Percentiles rank a stretch among this genome's conserved stretches.
Evolutionary conservation across 2,329 filamentous ascomycete genomes (phyloP).

Genomic region (Rutstroemia sp.): DNA sequence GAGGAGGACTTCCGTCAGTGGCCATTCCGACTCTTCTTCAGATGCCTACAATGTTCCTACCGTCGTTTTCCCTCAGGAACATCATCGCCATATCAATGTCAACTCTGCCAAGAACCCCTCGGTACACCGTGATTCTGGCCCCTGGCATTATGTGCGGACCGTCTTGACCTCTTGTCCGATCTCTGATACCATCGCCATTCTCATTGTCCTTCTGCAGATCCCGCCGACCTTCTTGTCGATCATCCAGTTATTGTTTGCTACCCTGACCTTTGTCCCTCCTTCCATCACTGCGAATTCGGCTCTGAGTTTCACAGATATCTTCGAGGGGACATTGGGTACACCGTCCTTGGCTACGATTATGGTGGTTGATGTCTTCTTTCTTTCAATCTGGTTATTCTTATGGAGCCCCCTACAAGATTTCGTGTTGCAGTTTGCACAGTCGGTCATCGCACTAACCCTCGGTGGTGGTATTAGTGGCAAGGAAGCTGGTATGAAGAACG

Average conservation of each 20-base stretch:
- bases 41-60: slow-evolving; percentile 37
- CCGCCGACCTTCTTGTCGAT: slow-evolving; percentile 81
- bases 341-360: slow-evolving; percentile 80
- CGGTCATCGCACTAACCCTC: slow-evolving; percentile 84
- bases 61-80: slow-evolving; percentile 37
- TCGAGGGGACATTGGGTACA: slow-evolving; percentile 78
- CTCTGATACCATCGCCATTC: slow-evolving; percentile 90
- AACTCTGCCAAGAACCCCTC: slow-evolving; percentile 61
- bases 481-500: slow-evolving; percentile 62
- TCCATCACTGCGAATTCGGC: slow-evolving; percentile 64
- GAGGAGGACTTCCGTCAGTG: slow-evolving; percentile 43
- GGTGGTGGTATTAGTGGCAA: slow-evolving; percentile 70
- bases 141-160: slow-evolving; percentile 72
- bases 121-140: slow-evolving; percentile 63
- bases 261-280: slow-evolving; percentile 85
- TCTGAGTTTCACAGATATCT: slow-evolving; percentile 80
- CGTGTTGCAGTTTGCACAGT: slow-evolving; percentile 82
- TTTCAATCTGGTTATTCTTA: slow-evolving; percentile 80
- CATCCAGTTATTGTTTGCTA: slow-evolving; percentile 87
- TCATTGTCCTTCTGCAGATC: slow-evolving; percentile 90
- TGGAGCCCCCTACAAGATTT: slow-evolving; percentile 84
- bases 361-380: slow-evolving; percentile 74
- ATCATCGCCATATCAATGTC: slow-evolving; percentile 61
- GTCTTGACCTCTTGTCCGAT: slow-evolving; percentile 86
- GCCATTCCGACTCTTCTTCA: slow-evolving; percentile 47